These are phyloP conservation scores for Mortierella sp. DNA, from an alignment of 371 early-diverging fungal species.

Conservation along the genomic window DNA sequence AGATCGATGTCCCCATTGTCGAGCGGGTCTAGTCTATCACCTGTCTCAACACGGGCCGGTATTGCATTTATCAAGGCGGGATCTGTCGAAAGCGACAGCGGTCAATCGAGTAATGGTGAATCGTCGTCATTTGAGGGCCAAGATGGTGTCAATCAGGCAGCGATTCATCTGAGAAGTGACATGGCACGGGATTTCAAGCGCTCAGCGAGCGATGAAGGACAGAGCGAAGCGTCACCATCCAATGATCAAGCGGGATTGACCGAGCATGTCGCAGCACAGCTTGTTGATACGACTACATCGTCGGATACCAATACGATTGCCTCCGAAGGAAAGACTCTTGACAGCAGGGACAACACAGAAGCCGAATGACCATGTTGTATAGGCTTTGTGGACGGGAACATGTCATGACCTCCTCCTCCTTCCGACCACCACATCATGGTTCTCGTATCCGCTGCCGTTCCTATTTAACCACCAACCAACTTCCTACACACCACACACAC, in stretches of 20 bases:
- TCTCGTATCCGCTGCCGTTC: no score
- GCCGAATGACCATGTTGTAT: background rate
- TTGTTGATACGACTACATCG: background rate
- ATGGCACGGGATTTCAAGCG: conserved; percentile 43
- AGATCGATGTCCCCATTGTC: conserved; percentile 40
- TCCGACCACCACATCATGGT: no score
- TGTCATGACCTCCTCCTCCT: no score
- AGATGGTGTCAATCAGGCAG: conserved; percentile 17
- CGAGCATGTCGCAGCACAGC: background rate
- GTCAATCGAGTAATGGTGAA: conserved; percentile 5
- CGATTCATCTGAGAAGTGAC: conserved; percentile 44
- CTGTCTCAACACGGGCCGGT: conserved; percentile 34
- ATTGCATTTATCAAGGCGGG: conserved; percentile 47
- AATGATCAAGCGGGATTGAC: background rate
- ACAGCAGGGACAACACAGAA: background rate
- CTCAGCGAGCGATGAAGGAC: conserved; percentile 21
- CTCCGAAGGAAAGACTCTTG: background rate
- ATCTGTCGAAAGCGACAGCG: conserved; percentile 11
- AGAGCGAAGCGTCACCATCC: background rate
- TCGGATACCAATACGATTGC: background rate
- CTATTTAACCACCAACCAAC: no score
- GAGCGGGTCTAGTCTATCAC: conserved; percentile 7
- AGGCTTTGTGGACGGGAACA: background rate
- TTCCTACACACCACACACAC: no score
- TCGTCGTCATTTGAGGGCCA: background rate